A percentile compares a stretch with the other conserved stretches of the same genome.
Conservation (phyloP, 768 basidiomycete species). For the Lentinula detonsa region DNA sequence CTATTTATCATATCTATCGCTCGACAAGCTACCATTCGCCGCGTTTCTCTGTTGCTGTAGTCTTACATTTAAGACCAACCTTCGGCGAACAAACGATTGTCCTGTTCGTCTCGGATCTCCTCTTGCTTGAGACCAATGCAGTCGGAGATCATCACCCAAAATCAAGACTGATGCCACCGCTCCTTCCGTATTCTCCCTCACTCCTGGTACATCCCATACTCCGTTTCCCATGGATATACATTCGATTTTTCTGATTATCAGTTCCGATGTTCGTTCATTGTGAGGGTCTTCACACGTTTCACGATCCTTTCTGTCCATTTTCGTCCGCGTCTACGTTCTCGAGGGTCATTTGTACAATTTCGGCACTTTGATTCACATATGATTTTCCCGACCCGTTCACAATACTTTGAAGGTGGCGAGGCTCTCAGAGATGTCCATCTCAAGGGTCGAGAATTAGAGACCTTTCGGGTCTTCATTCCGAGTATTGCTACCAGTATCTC, state of each 20-base stretch:
- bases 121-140: background rate
- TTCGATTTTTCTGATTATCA: background rate
- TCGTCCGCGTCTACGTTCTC: background rate
- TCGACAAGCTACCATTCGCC: background rate
- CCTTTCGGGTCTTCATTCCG: too few relatives aligned
- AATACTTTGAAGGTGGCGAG: background rate
- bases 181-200: background rate
- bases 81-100: background rate
- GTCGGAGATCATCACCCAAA: background rate
- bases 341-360: background rate
- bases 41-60: background rate
- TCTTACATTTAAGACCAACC: background rate
- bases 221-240: background rate
- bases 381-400: background rate
- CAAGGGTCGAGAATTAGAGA: too few relatives aligned
- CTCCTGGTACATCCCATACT: background rate
- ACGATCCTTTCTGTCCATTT: background rate
- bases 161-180: background rate
- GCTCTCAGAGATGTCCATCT: too few relatives aligned
- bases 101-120: background rate
- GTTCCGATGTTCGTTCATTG: background rate
- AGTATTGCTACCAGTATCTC: too few relatives aligned
- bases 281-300: background rate
- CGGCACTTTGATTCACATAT: background rate
- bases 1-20: slow-evolving; percentile 6